These are phyloP conservation scores for Magnusiomyces magnusii DNA, from an alignment of 1,139 yeast species.

Conservation along the genomic window DNA sequence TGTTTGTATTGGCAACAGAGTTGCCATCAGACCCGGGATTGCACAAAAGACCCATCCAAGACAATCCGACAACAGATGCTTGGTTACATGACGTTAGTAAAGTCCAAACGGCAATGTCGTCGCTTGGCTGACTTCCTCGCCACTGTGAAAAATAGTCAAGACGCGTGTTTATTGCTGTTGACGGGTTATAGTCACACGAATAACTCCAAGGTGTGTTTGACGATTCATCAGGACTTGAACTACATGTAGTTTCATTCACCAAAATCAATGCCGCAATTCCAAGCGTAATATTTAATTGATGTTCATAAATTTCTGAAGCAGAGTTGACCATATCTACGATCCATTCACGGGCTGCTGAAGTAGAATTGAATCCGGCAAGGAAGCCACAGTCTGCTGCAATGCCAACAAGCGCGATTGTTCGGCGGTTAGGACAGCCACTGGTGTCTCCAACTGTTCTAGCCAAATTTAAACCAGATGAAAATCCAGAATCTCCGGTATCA, in stretches of 20 bases:
- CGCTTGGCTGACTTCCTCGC: conserved; percentile 30
- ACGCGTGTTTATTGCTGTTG: conserved; percentile 27
- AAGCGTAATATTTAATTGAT: conserved; percentile 34
- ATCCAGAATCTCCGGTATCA: conserved; percentile 28
- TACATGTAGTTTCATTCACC: conserved; percentile 20
- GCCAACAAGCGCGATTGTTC: conserved; percentile 33
- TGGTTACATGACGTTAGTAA: conserved; percentile 33
- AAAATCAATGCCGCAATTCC: conserved; percentile 26
- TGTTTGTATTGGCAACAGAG: conserved; percentile 33
- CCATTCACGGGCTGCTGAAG: conserved; percentile 30
- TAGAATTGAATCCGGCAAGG: conserved; percentile 25
- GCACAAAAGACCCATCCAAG: conserved; percentile 38
- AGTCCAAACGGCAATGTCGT: conserved; percentile 36
- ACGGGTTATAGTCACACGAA: conserved; percentile 23
- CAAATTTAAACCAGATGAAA: conserved; percentile 29
- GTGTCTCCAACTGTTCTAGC: conserved; percentile 30
- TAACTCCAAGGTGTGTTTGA: conserved; percentile 29
- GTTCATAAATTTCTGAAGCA: conserved; percentile 34
- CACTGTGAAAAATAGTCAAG: conserved; percentile 30
- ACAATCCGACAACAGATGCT: conserved; percentile 34
- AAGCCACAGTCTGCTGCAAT: conserved; percentile 37
- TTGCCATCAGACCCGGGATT: conserved; percentile 17
- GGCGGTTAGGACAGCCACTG: conserved; percentile 32
- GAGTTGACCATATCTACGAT: conserved; percentile 32
- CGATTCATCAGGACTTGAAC: conserved; percentile 25